Base-by-base conservation (phyloP, 805 yeast species). In the Lipomyces yamanashiensis region DNA sequence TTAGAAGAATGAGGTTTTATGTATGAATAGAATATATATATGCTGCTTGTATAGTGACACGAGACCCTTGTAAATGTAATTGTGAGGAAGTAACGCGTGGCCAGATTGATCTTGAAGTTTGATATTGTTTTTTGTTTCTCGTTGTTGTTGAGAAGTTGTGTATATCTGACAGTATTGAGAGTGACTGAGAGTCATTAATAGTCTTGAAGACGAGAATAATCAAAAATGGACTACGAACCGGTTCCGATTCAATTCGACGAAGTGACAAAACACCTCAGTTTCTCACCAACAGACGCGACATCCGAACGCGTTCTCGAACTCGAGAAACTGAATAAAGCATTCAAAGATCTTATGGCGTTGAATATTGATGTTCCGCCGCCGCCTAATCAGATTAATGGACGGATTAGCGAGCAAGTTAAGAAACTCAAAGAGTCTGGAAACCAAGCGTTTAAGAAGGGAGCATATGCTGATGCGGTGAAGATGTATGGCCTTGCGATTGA, bases 291-390 rank as follows among this genome's bases (percentile, higher is more conserved):
- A 5, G 61, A 41, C 15, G 28, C 34, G 10, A 65, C 65, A 1
- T 64, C 69, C 6, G 72, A 63, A 43, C 69, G 72, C 34, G 62
- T 62, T 39, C 49, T 34, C n/a, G 71, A 71, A 19, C 56, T 74
- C 15, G 73, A 64, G 15, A 64, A 66, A 33, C 66, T 77, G 21
- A 77, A 78, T 67, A 61, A 59, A 54, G 67, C 77, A 36, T 66
- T 68, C 69, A 66, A 71, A 33, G 74, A 74, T 59, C 68, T 78
- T 52, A 67, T 73, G 13, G 68, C 63, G 21, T 51, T 70, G 53
- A 70, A 71, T 44, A 72, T 71, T 55, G 77, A 75, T 19, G 70
- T 75, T n/a, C 81, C 81, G 23, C 76, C 76, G 12, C 74, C 79
- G 12, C 73, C 77, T 1, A 69, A 71, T 34, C 68, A 68, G 51